Evolutionary conservation across 345 rosid genomes (phyloP).

Genomic region (Eucalyptus coolabah): DNA sequence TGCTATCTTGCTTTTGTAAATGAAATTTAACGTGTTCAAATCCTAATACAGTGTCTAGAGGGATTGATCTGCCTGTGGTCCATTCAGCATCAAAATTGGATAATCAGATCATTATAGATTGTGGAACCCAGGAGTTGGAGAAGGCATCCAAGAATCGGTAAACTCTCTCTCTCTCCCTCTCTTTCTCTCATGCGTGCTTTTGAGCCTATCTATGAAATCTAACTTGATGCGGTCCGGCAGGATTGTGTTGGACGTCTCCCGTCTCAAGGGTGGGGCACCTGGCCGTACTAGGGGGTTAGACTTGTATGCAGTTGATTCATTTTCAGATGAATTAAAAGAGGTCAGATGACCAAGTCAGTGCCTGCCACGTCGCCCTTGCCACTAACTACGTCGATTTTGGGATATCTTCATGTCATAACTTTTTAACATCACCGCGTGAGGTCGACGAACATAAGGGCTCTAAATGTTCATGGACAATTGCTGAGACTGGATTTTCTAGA

Average conservation of each 20-base stretch:
- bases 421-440: neutral
- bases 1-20: neutral
- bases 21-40: neutral
- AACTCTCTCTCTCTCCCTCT: neutral
- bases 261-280: conserved; percentile 78
- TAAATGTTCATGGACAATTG: neutral
- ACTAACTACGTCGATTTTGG: neutral
- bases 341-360: neutral
- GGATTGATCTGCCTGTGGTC: conserved; percentile 39
- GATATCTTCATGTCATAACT: neutral
- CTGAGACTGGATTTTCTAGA: neutral
- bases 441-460: neutral
- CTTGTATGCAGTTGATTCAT: conserved; percentile 27
- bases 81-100: conserved; percentile 30
- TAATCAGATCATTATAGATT: conserved; percentile 33
- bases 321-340: conserved; percentile 28
- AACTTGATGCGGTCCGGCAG: conserved; percentile 2
- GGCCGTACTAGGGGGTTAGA: conserved; percentile 82
- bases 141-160: conserved; percentile 45
- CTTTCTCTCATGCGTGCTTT: neutral
- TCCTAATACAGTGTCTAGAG: conserved; percentile 33
- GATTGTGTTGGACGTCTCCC: conserved; percentile 63
- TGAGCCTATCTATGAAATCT: neutral
- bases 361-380: neutral
- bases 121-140: conserved; percentile 17